Evolutionary conservation across 306 rosid species (phyloP).

Genomic region (Crotalaria pallida): DNA sequence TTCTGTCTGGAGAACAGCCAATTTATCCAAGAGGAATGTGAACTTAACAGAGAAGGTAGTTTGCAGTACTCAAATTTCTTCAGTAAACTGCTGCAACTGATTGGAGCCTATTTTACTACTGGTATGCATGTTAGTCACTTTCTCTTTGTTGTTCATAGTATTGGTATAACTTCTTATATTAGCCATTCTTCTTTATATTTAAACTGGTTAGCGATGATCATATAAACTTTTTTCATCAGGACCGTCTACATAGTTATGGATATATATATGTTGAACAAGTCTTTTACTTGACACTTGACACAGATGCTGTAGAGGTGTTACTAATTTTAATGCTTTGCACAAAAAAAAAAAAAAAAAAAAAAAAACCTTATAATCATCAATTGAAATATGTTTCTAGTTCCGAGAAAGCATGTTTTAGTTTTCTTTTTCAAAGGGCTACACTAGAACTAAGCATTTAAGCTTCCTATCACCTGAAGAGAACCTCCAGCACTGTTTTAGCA

Average conservation of each 20-base stretch:
- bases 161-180: background rate
- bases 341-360: no score
- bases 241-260: background rate
- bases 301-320: background rate
- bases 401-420: background rate
- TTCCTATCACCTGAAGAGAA: background rate
- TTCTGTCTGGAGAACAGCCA: conserved; percentile 40
- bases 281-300: background rate
- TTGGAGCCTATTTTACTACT: conserved; percentile 30
- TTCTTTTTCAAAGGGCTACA: background rate
- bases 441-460: background rate
- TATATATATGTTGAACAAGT: background rate
- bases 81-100: conserved; percentile 35
- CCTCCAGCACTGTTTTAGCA: background rate
- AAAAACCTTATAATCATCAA: background rate
- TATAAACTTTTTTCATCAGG: background rate
- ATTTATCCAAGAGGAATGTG: conserved; percentile 29
- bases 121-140: conserved; percentile 35
- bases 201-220: background rate
- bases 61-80: conserved; percentile 36
- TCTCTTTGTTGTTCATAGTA: background rate
- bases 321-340: background rate
- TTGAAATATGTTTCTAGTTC: background rate
- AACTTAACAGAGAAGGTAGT: conserved; percentile 30
- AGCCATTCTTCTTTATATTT: background rate